Percentiles rank a stretch among this genome's conserved stretches.
phyloP scores from a whole-genome alignment of 768 basidiomycete species.

The Leccinum barrowsii region DNA sequence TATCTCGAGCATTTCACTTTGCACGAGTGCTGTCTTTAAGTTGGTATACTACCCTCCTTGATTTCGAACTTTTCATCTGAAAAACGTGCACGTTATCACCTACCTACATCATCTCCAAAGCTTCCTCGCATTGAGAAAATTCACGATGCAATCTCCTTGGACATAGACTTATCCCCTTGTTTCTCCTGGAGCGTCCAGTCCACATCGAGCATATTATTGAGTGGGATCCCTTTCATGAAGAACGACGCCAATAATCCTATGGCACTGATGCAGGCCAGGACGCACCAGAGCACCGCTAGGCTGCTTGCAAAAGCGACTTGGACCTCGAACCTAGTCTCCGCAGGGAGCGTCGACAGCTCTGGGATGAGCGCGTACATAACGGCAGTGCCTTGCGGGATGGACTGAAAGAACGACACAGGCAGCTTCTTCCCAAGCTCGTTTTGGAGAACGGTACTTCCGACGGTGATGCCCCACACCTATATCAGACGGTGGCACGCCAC shows the following conservation, averaged over 20 bases:
- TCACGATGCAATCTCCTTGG: too few species aligned
- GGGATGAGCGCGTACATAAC: conserved; percentile 48
- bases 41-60: too few species aligned
- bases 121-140: too few species aligned
- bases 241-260: conserved; percentile 6
- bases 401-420: conserved; percentile 34
- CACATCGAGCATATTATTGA: conserved; percentile 1
- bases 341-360: conserved; percentile 32
- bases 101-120: too few species aligned
- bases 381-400: conserved; percentile 37
- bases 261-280: conserved; percentile 34
- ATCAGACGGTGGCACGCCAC: too few species aligned
- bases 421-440: conserved; percentile 44
- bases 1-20: too few species aligned
- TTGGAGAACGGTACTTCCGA: conserved; percentile 47
- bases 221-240: conserved; percentile 6
- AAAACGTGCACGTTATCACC: too few species aligned
- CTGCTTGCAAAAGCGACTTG: conserved; percentile 40
- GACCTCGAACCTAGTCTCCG: conserved; percentile 34
- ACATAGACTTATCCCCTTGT: background rate
- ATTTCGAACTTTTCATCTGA: too few species aligned
- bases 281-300: conserved; percentile 40
- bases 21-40: too few species aligned
- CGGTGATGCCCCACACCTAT: conserved; percentile 48
- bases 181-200: conserved; percentile 2